A percentile compares a stretch with the other conserved stretches of the same genome.
Conservation (phyloP, 768 basidiomycete species). For the Daedaleopsis sinensis region DNA sequence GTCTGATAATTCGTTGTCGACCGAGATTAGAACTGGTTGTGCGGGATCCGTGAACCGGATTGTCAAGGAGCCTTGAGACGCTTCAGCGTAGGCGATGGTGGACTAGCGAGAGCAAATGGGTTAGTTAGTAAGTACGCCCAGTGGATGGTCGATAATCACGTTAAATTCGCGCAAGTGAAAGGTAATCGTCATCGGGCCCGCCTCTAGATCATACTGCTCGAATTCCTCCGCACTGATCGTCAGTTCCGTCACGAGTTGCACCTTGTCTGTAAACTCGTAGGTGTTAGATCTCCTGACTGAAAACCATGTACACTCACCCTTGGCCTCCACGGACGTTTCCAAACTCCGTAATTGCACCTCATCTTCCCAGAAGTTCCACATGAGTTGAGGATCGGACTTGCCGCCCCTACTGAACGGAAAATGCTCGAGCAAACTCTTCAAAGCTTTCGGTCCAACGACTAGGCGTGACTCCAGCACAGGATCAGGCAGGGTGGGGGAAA, state of each 20-base stretch:
- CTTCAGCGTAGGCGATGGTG: constrained; percentile 78
- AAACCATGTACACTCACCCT: constrained; percentile 44
- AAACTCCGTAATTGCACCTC: constrained; percentile 73
- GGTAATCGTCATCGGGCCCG: constrained; percentile 65
- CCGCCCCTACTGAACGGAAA: constrained; percentile 66
- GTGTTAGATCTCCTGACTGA: background rate
- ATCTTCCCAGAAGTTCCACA: constrained; percentile 75
- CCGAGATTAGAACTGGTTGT: constrained; percentile 75
- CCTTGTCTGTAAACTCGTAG: constrained; percentile 45
- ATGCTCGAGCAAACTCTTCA: constrained; percentile 82
- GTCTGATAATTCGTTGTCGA: constrained; percentile 68
- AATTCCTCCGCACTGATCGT: constrained; percentile 81
- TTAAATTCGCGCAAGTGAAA: constrained; percentile 88
- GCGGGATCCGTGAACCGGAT: constrained; percentile 77
- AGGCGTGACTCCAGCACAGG: constrained; percentile 61
- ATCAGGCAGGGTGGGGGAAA: constrained; percentile 70
- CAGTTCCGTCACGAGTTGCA: constrained; percentile 75
- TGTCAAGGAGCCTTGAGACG: constrained; percentile 62
- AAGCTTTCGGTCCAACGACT: constrained; percentile 69
- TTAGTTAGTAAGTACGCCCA: background rate
- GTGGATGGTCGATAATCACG: constrained; percentile 39
- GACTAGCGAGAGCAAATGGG: constrained; percentile 52
- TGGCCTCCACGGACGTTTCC: constrained; percentile 65
- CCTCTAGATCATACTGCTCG: constrained; percentile 69
- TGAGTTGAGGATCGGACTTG: constrained; percentile 75